phyloP scores from a whole-genome alignment of 2,329 filamentous ascomycete species.

The Fusarium sp. region DNA sequence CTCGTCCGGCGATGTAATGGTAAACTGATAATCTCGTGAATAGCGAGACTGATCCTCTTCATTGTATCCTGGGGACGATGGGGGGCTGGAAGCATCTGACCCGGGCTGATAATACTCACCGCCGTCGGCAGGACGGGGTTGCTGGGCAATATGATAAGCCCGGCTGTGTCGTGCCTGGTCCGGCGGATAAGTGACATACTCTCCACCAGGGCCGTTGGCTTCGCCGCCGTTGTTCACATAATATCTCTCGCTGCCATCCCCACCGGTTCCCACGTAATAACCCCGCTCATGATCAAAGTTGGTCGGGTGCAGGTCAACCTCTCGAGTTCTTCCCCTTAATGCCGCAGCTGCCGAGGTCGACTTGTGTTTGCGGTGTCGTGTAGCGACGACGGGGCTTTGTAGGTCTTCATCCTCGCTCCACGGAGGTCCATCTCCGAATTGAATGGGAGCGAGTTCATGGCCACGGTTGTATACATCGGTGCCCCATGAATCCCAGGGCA shows the following conservation, averaged over 20 bases:
- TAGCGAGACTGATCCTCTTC: slow-evolving; percentile 82
- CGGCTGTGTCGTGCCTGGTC: slow-evolving; percentile 71
- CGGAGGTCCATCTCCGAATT: slow-evolving; percentile 88
- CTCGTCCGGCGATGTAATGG: slow-evolving; percentile 93
- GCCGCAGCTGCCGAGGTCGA: slow-evolving; percentile 68
- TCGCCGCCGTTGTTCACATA: slow-evolving; percentile 78
- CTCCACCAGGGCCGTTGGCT: slow-evolving; percentile 80
- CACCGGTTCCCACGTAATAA: slow-evolving; percentile 74
- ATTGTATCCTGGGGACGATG: slow-evolving; percentile 69
- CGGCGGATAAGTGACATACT: slow-evolving; percentile 82
- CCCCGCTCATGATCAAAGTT: slow-evolving; percentile 72
- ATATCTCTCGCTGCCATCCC: slow-evolving; percentile 79
- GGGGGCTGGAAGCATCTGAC: slow-evolving; percentile 69
- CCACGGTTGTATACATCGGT: slow-evolving; percentile 68
- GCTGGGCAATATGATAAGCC: slow-evolving; percentile 57
- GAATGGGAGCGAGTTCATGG: slow-evolving; percentile 82
- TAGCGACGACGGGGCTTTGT: slow-evolving; percentile 89
- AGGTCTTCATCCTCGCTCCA: slow-evolving; percentile 97
- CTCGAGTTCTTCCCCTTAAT: slow-evolving; percentile 58
- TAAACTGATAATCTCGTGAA: slow-evolving; percentile 93
- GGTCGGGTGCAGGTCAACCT: slow-evolving; percentile 58
- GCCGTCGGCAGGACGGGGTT: slow-evolving; percentile 60
- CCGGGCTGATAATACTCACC: slow-evolving; percentile 64
- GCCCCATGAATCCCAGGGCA: slow-evolving; percentile 68
- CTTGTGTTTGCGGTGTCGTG: slow-evolving; percentile 88